Percentiles rank a stretch among this genome's conserved stretches.
Conservation (phyloP, 1,284 basidiomycete species). For the Irpex rosettiformis region DNA sequence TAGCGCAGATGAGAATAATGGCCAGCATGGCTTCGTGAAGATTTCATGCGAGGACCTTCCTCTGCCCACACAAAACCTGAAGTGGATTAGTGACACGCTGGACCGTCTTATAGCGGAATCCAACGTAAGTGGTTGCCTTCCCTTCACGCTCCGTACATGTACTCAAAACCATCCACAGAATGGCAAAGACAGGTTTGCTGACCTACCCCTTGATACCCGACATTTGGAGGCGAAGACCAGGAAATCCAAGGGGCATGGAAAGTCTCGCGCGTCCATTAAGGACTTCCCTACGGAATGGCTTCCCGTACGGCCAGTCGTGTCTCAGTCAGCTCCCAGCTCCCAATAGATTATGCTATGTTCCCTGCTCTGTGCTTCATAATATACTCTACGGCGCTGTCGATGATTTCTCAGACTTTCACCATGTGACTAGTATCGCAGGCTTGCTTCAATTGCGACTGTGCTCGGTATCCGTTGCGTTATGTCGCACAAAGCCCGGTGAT, state of each 20-base stretch:
- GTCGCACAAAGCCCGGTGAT: neutral
- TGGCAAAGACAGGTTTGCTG: constrained; percentile 46
- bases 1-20: constrained; percentile 36
- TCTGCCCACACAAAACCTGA: constrained; percentile 76
- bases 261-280: constrained; percentile 56
- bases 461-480: neutral
- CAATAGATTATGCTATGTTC: constrained; percentile 14
- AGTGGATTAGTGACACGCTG: constrained; percentile 80
- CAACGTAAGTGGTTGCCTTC: constrained; percentile 54
- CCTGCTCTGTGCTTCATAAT: constrained; percentile 3
- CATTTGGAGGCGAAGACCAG: constrained; percentile 68
- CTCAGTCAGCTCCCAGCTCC: constrained; percentile 10
- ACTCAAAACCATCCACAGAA: constrained; percentile 36
- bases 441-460: neutral
- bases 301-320: constrained; percentile 30
- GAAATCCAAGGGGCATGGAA: constrained; percentile 62
- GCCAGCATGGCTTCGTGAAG: constrained; percentile 77
- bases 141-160: constrained; percentile 4
- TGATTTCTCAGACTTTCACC: neutral
- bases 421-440: neutral
- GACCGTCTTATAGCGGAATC: constrained; percentile 71
- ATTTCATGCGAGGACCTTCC: constrained; percentile 84
- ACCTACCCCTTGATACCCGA: constrained; percentile 74
- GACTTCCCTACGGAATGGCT: constrained; percentile 87
- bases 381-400: neutral